A percentile compares a stretch with the other conserved stretches of the same genome.
Evolutionary conservation across 768 basidiomycete genomes (phyloP).

Genomic region (Xanthoconium stramineum): DNA sequence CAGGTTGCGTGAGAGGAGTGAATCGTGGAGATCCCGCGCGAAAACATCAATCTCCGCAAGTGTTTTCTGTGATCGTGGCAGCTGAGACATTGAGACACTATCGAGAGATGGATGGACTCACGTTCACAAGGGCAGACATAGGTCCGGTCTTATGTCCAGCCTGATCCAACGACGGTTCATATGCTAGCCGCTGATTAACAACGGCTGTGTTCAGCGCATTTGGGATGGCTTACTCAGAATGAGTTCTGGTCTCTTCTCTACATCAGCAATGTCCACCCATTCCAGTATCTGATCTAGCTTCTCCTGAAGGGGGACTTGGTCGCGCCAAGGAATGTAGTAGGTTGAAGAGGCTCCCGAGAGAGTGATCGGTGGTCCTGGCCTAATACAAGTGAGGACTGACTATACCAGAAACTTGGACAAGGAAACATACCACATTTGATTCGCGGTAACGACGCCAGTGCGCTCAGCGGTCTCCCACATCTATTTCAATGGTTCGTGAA

Average conservation of each 20-base stretch:
- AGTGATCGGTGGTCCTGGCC: constrained; percentile 83
- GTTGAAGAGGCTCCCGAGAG: constrained; percentile 60
- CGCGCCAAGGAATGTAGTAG: constrained; percentile 79
- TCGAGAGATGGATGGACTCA: constrained; percentile 32
- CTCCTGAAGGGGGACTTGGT: constrained; percentile 48
- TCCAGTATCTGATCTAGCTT: constrained; percentile 75
- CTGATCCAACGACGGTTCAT: constrained; percentile 85
- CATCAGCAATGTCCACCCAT: constrained; percentile 76
- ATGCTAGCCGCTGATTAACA: constrained; percentile 42
- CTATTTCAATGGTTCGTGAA: constrained; percentile 35
- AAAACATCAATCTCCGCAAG: constrained; percentile 70
- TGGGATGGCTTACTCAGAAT: constrained; percentile 54
- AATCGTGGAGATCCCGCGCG: constrained; percentile 62
- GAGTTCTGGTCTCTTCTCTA: constrained; percentile 69
- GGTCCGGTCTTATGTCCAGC: constrained; percentile 76
- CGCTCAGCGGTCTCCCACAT: constrained; percentile 89
- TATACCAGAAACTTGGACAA: not conserved
- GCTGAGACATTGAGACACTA: not conserved
- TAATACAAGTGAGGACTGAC: constrained; percentile 24
- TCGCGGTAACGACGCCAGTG: constrained; percentile 72
- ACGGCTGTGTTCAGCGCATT: not conserved
- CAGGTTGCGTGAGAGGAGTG: constrained; percentile 68
- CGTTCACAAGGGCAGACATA: constrained; percentile 66
- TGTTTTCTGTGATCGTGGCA: constrained; percentile 43
- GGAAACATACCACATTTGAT: constrained; percentile 81